Evolutionary conservation across 495 filamentous ascomycete genomes (phyloP), one percentile per base, ranked within the genome.

Genomic region (Cercophora scortea): DNA sequence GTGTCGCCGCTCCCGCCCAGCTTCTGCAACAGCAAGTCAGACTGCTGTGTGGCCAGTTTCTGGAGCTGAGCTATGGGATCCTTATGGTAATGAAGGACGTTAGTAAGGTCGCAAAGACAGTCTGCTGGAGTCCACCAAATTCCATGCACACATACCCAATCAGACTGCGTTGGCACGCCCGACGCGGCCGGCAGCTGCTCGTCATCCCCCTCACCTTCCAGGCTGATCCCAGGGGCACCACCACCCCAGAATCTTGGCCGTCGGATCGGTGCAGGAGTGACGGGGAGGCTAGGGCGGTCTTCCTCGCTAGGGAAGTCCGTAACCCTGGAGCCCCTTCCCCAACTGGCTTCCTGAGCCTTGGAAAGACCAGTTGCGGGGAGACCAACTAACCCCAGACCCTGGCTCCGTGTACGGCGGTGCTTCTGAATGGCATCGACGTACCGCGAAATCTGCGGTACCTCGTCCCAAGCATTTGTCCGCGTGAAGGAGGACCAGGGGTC

Each of bases 261-360:
- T 32, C 81, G 74, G 52, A 88, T 79, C 4, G 90, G 88, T 1
- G 88, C 88, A 2, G 90, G 90, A 11, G 90, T 96, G 25, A 95
- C 90, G 15, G 90, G 89, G n/a, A 95, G 77, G 59, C 87, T 90
- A 41, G 90, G 90, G 15, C 90, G 79, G 65, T 96, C 90, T 53
- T 79, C 67, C 64, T 85, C 88, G 56, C 79, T 86, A 3, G 90
- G 90, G 70, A 95, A 95, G 69, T 95, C 88, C 25, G 89, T 95
- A 18, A 95, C 68, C 55, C 73, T 85, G 52, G 81, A 78, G 62
- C n/a, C 13, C 35, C 75, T 65, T 50, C 72, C 70, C 39, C 66
- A 64, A 46, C 49, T 58, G 32, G 36, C 9, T 13, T 60, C 50
- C 49, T 50, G 42, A n/a, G 35, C 18, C 51, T 51, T 40, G 43